These are phyloP conservation scores for Cryptosporidium parvum DNA, from an alignment of 169 alveolate genomes.

Conservation along the genomic window DNA sequence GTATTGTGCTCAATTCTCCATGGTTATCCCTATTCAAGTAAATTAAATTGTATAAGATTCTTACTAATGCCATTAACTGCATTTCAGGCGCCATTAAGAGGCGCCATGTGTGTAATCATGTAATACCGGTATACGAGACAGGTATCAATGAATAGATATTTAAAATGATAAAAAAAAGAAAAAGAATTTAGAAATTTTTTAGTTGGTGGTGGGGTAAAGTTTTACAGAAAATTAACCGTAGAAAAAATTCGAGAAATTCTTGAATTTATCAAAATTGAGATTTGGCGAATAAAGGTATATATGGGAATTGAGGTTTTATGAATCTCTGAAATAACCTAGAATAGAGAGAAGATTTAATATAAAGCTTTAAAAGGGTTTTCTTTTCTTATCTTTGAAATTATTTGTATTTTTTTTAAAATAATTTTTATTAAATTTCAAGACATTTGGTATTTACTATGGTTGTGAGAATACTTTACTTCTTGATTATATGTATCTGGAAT, in stretches of 20 bases:
- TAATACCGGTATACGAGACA: slow-evolving; percentile 43
- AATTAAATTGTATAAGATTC: background rate
- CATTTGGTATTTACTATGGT: slow-evolving; percentile 7
- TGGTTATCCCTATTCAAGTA: slow-evolving; percentile 43
- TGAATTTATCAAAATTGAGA: background rate
- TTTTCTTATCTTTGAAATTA: background rate
- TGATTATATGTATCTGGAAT: background rate
- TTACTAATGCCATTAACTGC: background rate
- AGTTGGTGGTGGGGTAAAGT: slow-evolving; percentile 11
- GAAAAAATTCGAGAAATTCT: background rate
- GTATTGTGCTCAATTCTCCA: slow-evolving; percentile 83
- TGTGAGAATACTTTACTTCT: background rate
- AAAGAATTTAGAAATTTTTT: background rate
- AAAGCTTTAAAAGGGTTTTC: background rate
- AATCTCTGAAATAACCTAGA: background rate
- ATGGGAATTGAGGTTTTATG: background rate
- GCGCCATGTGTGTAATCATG: slow-evolving; percentile 21
- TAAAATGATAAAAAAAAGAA: too few relatives aligned
- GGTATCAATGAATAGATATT: slow-evolving; percentile 6
- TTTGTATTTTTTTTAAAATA: background rate
- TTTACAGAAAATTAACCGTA: background rate
- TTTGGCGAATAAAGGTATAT: background rate
- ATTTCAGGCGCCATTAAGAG: background rate
- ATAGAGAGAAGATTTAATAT: background rate
- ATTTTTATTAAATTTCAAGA: background rate